Base-by-base conservation (phyloP, 1,139 yeast genomes). In the Spathaspora jeffriesii region DNA sequence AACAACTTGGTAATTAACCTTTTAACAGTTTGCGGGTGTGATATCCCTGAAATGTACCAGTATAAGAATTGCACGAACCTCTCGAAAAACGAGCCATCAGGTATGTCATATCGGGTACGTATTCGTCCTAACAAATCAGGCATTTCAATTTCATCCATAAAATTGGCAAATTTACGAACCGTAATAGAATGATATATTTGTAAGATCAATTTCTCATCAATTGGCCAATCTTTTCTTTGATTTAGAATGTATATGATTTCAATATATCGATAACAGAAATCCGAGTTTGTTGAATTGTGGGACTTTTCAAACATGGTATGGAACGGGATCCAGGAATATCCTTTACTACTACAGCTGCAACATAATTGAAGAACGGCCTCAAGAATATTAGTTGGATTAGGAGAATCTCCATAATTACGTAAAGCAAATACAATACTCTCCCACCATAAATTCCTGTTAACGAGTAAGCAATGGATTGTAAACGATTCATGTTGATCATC, bases 31-130 rank as follows among this genome's bases (percentile, higher is more conserved):
- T 61, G 52, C 1, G 56, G 54, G 5, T 61, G 53, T 3, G 65
- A 60, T 22, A 72, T 53, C 4, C 64, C 63, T 0, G 76, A 70
- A 4, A 69, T 59, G 51, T 65, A 71, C 38, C 56, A 58, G 53
- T 70, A 71, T 10, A 73, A 49, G 20, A 75, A 56, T 21, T 64
- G 64, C 67, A 74, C 57, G 55, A 73, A 74, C 28, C 63, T 55
- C 14, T 73, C 78, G 49, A 75, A 73, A 45, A 69, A 68, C 1
- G 74, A 57, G 2, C 58, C 53, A 9, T 57, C 60, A 0, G 77
- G 75, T 3, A 75, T 58, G 46, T 70, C 76, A 42, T 62, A 59
- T 42, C 71, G 53, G 0, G 71, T 60, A 7, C 53, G 47, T 1
- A 73, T 56, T 22, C 47, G 52, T 0, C 65, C 64, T 13, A 74